These are phyloP conservation scores for Tylopilus cervinicoccineus DNA, from an alignment of 768 basidiomycete genomes.

Conservation along the genomic window DNA sequence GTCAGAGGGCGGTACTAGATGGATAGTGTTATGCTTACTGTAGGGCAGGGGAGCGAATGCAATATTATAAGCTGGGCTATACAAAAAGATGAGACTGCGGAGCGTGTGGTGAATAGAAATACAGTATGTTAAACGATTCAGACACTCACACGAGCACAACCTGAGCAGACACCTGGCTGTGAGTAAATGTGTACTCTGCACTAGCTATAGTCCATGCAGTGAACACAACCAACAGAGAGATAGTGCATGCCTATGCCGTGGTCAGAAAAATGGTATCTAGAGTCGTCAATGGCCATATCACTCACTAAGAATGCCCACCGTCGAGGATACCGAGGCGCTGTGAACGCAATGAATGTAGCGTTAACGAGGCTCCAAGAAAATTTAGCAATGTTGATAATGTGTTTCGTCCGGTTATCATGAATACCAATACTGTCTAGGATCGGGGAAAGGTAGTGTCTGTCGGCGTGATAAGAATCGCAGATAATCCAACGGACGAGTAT, in stretches of 20 bases:
- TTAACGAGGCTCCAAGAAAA: slow-evolving; percentile 12
- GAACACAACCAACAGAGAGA: slow-evolving; percentile 9
- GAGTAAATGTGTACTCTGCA: slow-evolving; percentile 8
- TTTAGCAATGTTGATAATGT: slow-evolving; percentile 11
- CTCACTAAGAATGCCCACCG: slow-evolving; percentile 10
- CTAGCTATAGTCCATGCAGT: slow-evolving; percentile 10
- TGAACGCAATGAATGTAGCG: slow-evolving; percentile 1
- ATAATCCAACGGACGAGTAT: accelerated
- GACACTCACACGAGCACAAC: slow-evolving; percentile 2
- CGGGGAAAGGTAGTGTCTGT: slow-evolving; percentile 10
- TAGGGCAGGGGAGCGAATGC: slow-evolving; percentile 3
- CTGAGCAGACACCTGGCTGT: neutral
- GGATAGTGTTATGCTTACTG: neutral
- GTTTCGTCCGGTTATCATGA: slow-evolving; percentile 19
- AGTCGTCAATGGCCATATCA: neutral
- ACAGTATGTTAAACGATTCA: neutral
- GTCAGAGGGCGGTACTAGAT: neutral
- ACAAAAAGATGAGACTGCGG: slow-evolving; percentile 10
- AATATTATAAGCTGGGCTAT: slow-evolving; percentile 3
- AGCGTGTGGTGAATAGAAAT: neutral
- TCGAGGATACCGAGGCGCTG: slow-evolving; percentile 15
- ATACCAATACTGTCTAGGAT: slow-evolving; percentile 18
- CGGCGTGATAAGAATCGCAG: neutral
- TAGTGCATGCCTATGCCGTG: neutral
- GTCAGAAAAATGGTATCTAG: neutral